Percentiles rank a stretch among this genome's conserved stretches.
Evolutionary conservation across 1,284 basidiomycete genomes (phyloP).

Genomic region (Stereum hirsutum): DNA sequence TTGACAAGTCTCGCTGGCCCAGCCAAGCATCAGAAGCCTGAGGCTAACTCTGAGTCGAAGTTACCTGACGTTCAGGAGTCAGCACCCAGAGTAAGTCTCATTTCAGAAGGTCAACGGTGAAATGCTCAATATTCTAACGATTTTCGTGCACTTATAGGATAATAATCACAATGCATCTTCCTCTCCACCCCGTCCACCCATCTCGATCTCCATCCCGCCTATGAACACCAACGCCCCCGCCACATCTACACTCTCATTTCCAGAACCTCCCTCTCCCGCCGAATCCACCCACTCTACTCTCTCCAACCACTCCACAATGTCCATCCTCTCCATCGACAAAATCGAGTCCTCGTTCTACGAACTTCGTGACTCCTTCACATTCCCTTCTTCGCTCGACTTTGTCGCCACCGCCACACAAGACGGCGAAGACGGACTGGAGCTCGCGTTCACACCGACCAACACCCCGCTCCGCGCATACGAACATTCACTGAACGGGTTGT

Average conservation of each 20-base stretch:
- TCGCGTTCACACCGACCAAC: constrained; percentile 36
- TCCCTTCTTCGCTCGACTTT: constrained; percentile 1
- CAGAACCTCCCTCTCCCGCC: neutral
- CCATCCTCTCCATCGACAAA: neutral
- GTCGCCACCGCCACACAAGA: constrained; percentile 3
- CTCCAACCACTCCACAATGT: neutral
- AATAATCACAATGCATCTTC: neutral
- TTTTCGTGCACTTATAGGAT: neutral
- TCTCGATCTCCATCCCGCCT: neutral
- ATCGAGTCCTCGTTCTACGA: neutral
- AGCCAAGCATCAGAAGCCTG: neutral
- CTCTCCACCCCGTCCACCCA: neutral
- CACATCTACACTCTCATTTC: too few relatives aligned
- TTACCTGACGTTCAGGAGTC: too few relatives aligned
- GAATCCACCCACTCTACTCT: neutral
- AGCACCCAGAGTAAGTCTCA: too few relatives aligned
- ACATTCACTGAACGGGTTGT: constrained; percentile 45
- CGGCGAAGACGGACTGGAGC: constrained; percentile 4
- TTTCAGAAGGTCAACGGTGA: too few relatives aligned
- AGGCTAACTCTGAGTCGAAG: neutral
- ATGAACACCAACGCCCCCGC: neutral
- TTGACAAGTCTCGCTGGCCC: neutral
- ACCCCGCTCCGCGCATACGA: constrained; percentile 38
- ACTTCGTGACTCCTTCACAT: neutral
- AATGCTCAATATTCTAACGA: neutral